Conservation (phyloP, 495 filamentous ascomycete species). For the Aspergillus asperescens region DNA sequence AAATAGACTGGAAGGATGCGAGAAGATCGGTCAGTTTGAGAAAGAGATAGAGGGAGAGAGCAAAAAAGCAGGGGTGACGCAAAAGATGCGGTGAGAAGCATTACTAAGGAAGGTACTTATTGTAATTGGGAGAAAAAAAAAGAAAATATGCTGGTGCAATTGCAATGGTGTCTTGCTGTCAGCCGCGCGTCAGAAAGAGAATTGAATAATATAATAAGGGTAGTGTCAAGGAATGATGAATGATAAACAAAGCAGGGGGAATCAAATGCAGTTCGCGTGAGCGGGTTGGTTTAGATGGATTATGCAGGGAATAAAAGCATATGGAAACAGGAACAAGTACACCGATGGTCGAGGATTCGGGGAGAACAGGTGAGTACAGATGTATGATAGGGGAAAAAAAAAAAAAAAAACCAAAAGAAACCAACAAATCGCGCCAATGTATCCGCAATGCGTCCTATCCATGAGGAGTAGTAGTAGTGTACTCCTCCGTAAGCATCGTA, state of each 20-base stretch:
- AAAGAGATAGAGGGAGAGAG: neutral
- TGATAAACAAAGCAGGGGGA: neutral
- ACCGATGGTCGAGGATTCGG: neutral
- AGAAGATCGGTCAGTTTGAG: neutral
- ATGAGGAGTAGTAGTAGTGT: neutral
- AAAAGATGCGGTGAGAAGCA: conserved; percentile 23
- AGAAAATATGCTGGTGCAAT: conserved; percentile 15
- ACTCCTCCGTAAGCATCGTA: conserved; percentile 7
- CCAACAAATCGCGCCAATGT: neutral
- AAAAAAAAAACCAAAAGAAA: neutral
- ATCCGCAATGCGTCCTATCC: conserved; percentile 5
- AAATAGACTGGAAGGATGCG: neutral
- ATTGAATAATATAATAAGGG: no score
- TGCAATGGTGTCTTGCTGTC: no score
- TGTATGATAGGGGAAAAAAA: neutral
- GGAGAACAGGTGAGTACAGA: neutral
- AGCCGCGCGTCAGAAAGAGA: no score
- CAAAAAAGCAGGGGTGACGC: conserved; percentile 13
- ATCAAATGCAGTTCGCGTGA: conserved; percentile 13
- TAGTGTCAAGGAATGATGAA: no score
- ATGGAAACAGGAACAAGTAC: neutral
- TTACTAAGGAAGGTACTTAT: neutral
- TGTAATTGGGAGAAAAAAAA: conserved; percentile 6
- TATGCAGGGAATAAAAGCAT: neutral
- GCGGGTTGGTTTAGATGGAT: conserved; percentile 9